A percentile compares a stretch with the other conserved stretches of the same genome.
Conservation (phyloP, 1,139 yeast species). For the Taiozyma onychis region DNA sequence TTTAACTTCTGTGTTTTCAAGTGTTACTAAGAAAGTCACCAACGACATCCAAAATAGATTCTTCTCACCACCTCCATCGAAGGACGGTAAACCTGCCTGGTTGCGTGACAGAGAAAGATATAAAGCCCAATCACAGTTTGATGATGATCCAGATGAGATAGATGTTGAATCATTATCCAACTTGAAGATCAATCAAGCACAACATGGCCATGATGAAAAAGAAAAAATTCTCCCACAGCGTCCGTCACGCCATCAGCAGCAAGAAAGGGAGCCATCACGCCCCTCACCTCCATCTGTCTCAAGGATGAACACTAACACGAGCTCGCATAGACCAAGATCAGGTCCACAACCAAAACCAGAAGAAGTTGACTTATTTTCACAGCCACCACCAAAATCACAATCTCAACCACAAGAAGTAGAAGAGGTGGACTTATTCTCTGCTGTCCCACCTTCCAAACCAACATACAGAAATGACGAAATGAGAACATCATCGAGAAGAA, state of each 20-base stretch:
- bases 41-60: conserved; percentile 60
- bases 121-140: conserved; percentile 20
- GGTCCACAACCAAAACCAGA: conserved; percentile 11
- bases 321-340: neutral
- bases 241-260: neutral
- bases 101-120: conserved; percentile 56
- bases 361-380: conserved; percentile 19
- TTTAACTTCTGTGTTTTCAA: conserved; percentile 16
- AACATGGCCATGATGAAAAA: neutral
- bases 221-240: neutral
- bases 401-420: conserved; percentile 5
- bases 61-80: conserved; percentile 37
- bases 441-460: conserved; percentile 3
- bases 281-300: conserved; percentile 11
- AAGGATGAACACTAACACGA: conserved; percentile 10
- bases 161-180: conserved; percentile 12
- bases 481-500: conserved; percentile 16
- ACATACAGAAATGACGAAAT: conserved; percentile 7
- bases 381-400: conserved; percentile 14
- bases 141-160: conserved; percentile 21
- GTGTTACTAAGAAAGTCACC: conserved; percentile 36
- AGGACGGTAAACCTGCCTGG: conserved; percentile 67
- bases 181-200: neutral
- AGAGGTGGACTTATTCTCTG: conserved; percentile 15
- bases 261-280: conserved; percentile 1